Percentiles rank a stretch among this genome's conserved stretches.
phyloP scores from a whole-genome alignment of 225 moss, liverwort and hornwort genomes.

The Marchantia polymorpha region DNA sequence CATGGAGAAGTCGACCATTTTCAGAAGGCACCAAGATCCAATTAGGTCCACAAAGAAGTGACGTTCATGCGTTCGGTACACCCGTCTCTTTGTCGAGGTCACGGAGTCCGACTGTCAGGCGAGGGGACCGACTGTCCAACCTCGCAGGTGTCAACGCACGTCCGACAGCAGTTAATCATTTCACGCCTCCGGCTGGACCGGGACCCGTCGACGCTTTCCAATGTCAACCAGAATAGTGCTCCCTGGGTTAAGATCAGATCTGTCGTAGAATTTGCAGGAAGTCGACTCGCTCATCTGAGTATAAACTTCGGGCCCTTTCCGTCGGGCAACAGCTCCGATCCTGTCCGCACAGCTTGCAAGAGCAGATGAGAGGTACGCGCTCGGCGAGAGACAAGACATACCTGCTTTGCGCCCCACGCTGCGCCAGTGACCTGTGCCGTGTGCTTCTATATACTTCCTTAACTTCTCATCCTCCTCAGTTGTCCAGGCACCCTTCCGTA shows the following conservation, averaged over 20 bases:
- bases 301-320: not conserved
- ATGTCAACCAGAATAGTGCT: no score
- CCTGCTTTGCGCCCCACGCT: conserved; percentile 98
- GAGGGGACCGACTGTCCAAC: no score
- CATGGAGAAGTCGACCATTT: no score
- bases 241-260: not conserved
- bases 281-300: not conserved
- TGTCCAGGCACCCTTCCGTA: conserved; percentile 96
- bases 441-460: conserved; percentile 78
- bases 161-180: no score
- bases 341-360: not conserved
- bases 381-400: conserved; percentile 27
- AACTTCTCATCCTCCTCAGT: conserved; percentile 96
- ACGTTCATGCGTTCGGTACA: no score
- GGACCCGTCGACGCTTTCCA: no score
- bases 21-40: no score
- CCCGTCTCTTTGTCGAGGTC: no score
- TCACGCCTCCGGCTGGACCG: no score
- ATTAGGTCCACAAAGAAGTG: no score
- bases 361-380: not conserved
- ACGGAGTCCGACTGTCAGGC: no score
- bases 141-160: no score
- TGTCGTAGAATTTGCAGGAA: not conserved
- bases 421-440: conserved; percentile 96
- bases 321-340: not conserved